Evolutionary conservation across 2,329 filamentous ascomycete genomes (phyloP), one percentile per base, ranked within the genome.

Genomic region (Boeremia lycopersici): DNA sequence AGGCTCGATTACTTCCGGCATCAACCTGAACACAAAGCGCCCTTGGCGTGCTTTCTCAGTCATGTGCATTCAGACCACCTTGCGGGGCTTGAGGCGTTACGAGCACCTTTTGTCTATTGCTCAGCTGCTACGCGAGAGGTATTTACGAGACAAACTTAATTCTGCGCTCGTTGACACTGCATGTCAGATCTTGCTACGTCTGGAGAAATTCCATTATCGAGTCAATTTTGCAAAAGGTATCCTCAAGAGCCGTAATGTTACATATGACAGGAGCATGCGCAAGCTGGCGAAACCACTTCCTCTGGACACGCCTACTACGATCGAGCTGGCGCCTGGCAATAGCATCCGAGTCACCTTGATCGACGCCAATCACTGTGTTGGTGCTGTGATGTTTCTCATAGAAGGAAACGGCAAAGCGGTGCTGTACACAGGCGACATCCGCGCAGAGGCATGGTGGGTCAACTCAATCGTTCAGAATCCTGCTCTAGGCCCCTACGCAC

Each of bases 11-110:
- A 87, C 77, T 97, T 97, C 66, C 85, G 90, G 23, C 77, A 76
- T 13, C 79, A 81, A 41, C 76, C 79, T 4, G 78, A 78, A 6
- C 75, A 75, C 13, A 81, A 76, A 13, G 82, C 89, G 4, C 89
- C 91, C 0, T 76, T 95, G 50, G 92, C 90, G 13, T 95, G 89
- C 72, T 96, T 98, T 70, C 81, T 98, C 25, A 96, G 90, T 74
- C 93, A 98, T 82, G 86, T 96, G 2, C 93, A 97, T 71, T 96
- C 89, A 60, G 93, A 97, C 66, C 93, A 97, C 74, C 82, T 97
- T 1, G 82, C 83, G 31, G 93, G 93, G 0, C 81, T 97, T 1
- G 91, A 96, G 64, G 84, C 82, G 11, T 81, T 93, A 48, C 84
- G 86, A 40, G 86, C 89, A 26, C 89, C 91, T 0, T 96, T 96